These are phyloP conservation scores for Suhomyces anneliseae DNA, from an alignment of 1,139 yeast species.

Conservation along the genomic window DNA sequence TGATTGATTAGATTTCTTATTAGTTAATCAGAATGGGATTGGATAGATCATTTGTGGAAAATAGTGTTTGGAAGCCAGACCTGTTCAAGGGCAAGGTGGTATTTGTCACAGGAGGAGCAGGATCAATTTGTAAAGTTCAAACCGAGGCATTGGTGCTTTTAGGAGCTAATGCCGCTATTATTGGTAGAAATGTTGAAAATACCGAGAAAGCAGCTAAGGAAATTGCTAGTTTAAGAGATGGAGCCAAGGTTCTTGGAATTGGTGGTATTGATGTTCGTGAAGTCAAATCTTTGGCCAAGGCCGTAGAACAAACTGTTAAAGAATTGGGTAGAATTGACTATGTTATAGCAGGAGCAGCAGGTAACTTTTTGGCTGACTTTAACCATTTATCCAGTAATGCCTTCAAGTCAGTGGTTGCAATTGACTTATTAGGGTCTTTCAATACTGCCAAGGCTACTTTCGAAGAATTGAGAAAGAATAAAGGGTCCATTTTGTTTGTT, in stretches of 20 bases:
- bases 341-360: constrained; percentile 32
- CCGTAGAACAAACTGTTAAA: constrained; percentile 23
- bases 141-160: constrained; percentile 28
- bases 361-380: constrained; percentile 29
- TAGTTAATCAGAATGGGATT: constrained; percentile 3
- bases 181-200: constrained; percentile 26
- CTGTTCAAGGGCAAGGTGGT: constrained; percentile 74
- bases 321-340: constrained; percentile 28
- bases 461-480: constrained; percentile 23
- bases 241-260: constrained; percentile 23
- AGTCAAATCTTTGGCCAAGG: constrained; percentile 20
- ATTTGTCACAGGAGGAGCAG: constrained; percentile 31
- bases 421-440: constrained; percentile 82
- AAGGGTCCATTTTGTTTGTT: constrained; percentile 27
- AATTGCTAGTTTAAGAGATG: constrained; percentile 32
- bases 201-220: constrained; percentile 60
- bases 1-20: neutral
- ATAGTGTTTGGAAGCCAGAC: constrained; percentile 51
- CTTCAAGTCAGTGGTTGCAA: constrained; percentile 25
- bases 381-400: constrained; percentile 29
- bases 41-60: constrained; percentile 28
- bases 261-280: constrained; percentile 25
- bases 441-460: constrained; percentile 66
- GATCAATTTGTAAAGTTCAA: constrained; percentile 28
- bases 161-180: constrained; percentile 28